Percentiles rank a stretch among this genome's conserved stretches.
Conservation (phyloP, 2,329 filamentous ascomycete genomes). For the Botrytis elliptica region DNA sequence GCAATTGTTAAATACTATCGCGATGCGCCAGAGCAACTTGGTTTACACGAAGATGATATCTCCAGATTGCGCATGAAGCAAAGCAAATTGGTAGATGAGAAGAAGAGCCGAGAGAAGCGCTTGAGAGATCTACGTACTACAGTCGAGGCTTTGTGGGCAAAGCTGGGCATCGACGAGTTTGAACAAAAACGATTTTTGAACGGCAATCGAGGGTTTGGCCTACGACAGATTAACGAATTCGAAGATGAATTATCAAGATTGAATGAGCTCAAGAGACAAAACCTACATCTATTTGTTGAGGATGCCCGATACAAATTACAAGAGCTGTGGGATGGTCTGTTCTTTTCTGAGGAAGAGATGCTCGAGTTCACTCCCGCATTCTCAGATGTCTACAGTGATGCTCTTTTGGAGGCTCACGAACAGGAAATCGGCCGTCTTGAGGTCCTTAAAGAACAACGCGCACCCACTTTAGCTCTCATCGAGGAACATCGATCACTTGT, state of each 20-base stretch:
- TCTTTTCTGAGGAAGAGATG: slow-evolving; percentile 98
- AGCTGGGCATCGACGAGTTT: slow-evolving; percentile 75
- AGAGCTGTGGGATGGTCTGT: slow-evolving; percentile 91
- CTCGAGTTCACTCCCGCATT: slow-evolving; percentile 96
- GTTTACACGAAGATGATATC: slow-evolving; percentile 85
- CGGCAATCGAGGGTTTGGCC: slow-evolving; percentile 83
- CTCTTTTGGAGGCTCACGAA: slow-evolving; percentile 91
- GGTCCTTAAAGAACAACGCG: slow-evolving; percentile 79
- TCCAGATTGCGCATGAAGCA: slow-evolving; percentile 68
- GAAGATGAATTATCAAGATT: slow-evolving; percentile 84
- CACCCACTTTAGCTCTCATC: slow-evolving; percentile 76
- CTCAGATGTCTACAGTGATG: slow-evolving; percentile 95
- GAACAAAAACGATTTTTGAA: slow-evolving; percentile 86
- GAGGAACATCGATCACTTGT: slow-evolving; percentile 81
- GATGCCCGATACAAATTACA: slow-evolving; percentile 88
- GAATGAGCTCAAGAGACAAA: slow-evolving; percentile 91
- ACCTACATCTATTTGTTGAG: slow-evolving; percentile 93
- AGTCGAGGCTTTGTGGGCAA: slow-evolving; percentile 88
- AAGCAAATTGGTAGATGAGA: slow-evolving; percentile 85
- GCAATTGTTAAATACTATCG: slow-evolving; percentile 86
- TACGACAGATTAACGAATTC: slow-evolving; percentile 92
- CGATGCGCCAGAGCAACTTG: slow-evolving; percentile 89
- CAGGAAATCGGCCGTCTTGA: slow-evolving; percentile 83
- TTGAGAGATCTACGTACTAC: slow-evolving; percentile 72
- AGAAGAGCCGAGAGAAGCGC: slow-evolving; percentile 73